Evolutionary conservation across 805 yeast genomes (phyloP), one percentile per base, ranked within the genome.

Genomic region (Torulaspora maleeae): DNA sequence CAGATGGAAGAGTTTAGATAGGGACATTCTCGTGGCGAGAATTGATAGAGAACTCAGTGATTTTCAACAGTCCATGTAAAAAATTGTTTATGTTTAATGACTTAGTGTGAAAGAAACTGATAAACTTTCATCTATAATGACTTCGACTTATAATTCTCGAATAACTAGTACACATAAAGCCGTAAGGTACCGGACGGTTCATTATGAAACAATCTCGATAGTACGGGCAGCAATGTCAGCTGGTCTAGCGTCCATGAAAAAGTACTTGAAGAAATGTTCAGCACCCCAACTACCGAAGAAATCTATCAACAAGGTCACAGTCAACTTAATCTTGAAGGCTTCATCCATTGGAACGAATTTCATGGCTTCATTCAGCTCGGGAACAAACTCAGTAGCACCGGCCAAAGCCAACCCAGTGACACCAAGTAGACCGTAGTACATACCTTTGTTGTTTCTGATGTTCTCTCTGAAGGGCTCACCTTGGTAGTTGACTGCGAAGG

Each of bases 401-500:
- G 91, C 77, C 46, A 93, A 67, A 1, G 97, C 95, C 59, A 93
- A 75, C 33, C 78, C 87, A 19, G 95, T 84, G 54, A 91, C 97
- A 54, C 96, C 96, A 29, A 91, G 63, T 46, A 93, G 75, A 19
- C 99, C 99, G 57, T 87, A 91, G 71, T 84, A 91, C 98, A 93
- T 93, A 54, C 97, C 98, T 69, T 83, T 86, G 71, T 93, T 93
- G 66, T 85, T 95, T 43, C 73, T 74, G 58, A 93, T 84, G 46
- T 87, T 80, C 70, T 93, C 96, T 66, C 95, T 83, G 73, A 93
- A 93, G 45, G 99, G 99, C 56, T 85, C 82, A 44, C 99, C 99
- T 72, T 88, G 95, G 69, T 93, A 93, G 71, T 93, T 93, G 47
- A 93, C 96, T 16, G 96, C 96, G 73, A 90, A 93, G 0, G 99